These are phyloP conservation scores for Populus euphratica DNA, from an alignment of 345 rosid species.

Conservation along the genomic window DNA sequence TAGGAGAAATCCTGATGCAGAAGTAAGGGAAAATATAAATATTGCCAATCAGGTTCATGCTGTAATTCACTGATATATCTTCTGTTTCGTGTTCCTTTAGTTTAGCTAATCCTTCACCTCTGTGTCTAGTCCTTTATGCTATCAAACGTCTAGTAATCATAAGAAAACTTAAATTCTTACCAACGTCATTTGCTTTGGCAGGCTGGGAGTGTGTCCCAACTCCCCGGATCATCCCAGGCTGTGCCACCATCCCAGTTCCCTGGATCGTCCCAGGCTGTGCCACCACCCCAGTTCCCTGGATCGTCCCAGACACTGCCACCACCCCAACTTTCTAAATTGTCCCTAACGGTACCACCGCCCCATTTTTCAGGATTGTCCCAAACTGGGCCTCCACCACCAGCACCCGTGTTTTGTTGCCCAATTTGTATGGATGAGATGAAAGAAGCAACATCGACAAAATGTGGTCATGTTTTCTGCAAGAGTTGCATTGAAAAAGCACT, in stretches of 20 bases:
- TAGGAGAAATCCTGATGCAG: background rate
- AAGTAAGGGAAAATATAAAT: background rate
- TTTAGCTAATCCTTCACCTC: background rate
- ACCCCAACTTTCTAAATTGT: background rate
- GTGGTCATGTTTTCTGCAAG: slow-evolving; percentile 36
- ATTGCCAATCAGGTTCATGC: background rate
- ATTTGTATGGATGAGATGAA: slow-evolving; percentile 24
- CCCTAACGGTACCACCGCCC: background rate
- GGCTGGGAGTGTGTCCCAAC: background rate
- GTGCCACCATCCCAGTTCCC: background rate
- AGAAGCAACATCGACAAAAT: slow-evolving; percentile 29
- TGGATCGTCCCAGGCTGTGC: background rate
- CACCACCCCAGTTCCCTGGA: background rate
- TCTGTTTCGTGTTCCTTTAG: background rate
- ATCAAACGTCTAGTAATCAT: background rate
- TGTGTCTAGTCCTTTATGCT: background rate
- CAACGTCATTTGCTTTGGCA: background rate
- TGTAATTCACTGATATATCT: background rate
- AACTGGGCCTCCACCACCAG: background rate
- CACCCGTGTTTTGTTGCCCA: slow-evolving; percentile 10
- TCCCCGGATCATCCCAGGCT: background rate
- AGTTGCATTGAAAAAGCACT: slow-evolving; percentile 24
- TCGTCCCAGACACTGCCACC: background rate
- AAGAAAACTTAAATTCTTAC: background rate
- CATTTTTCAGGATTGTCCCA: background rate